Base-by-base conservation (phyloP, 2,329 filamentous ascomycete species). In the Sphaerulina musiva region DNA sequence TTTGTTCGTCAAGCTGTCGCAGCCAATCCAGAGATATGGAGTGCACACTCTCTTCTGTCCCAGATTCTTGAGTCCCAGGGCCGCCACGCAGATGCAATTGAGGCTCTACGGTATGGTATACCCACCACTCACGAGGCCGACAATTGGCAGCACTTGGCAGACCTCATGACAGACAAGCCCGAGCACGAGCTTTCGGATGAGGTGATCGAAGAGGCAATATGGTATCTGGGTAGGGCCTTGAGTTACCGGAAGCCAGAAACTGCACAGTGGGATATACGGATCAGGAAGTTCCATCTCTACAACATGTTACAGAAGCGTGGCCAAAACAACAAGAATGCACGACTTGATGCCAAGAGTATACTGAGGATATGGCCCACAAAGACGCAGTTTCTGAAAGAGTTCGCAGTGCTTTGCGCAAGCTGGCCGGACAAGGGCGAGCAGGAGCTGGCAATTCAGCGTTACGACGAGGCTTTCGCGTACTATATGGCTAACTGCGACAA, bases 1-100 rank as follows among this genome's bases (percentile, higher is more conserved):
- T 49, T 70, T 66, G 62, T 77, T 70, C 47, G 73, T 67, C 48
- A 74, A 56, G 79, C 80, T 7, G 76, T 82, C 32, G 71, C 76
- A 40, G 69, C 74, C 31, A 84, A 85, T 60, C 81, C 82, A 0
- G 81, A 84, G 65, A 79, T 84, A 59, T 84, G 80, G 65, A 74
- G 76, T 29, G 80, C 81, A 11, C 80, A 85, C 69, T 79, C 76
- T 49, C 70, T 84, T 17, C 70, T 84, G 6, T 81, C 81, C 0
- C 79, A 84, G 57, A 79, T 83, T 48, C 77, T 81, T 48, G 67
- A 78, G 8, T 74, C 75, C 10, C 75, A 77, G 65, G 80, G 79
- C n/a, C 74, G 81, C 44, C 74, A 78, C 36, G 74, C 79, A 50
- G 80, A 81, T 58, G 77, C 80, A 1, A 67, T 83, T 38, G 73